Evolutionary conservation across 257 asterid species (phyloP), one percentile per base, ranked within the genome.

Genomic region (Capsicum baccatum): DNA sequence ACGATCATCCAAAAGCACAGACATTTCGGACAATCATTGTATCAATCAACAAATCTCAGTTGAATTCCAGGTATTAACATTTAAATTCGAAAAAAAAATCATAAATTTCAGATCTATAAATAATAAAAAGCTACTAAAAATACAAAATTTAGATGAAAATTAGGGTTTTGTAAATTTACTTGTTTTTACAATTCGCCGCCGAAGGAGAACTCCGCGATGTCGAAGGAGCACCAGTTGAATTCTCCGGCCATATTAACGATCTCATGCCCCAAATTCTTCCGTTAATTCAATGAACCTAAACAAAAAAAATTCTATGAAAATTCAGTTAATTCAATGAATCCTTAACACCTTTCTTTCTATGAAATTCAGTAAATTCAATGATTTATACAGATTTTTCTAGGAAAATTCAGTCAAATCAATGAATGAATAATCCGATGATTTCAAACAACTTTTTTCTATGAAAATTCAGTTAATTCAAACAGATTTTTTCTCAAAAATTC

Each of bases 241-340:
- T 89, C 58, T 92, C 98, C 90, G 91, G 85, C 92, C 86, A 87
- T 60, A 78, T 79, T 79, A 92, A 85, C 59, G 95, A 89, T 84
- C 96, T 44, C 90, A 88, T 62, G 90, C 52, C 76, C 76, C 52
- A 68, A 68, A 3, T 68, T 68, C 47, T 68, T 68, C 76, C 3
- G 26, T 63, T 59, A 58, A 21, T 73, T 64, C 76, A 84, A 83
- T 85, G 17, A 73, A 73, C 6, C 19, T 4, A 73, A 19, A 66
- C 84, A 58, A 50, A 26, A 26, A 26, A 26, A 1, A 3, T 62
- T 39, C 44, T 39, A 3, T 3, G 44, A 39, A 39, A 39, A 39
- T 39, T 39, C 44, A 39, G 44, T 39, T 39, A 39, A 39, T 39
- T 39, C 44, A 39, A 39, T 39, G 44, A 39, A 39, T 39, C 5